Base-by-base conservation (phyloP, 2,329 filamentous ascomycete genomes). In the Penicillium thymicola region DNA sequence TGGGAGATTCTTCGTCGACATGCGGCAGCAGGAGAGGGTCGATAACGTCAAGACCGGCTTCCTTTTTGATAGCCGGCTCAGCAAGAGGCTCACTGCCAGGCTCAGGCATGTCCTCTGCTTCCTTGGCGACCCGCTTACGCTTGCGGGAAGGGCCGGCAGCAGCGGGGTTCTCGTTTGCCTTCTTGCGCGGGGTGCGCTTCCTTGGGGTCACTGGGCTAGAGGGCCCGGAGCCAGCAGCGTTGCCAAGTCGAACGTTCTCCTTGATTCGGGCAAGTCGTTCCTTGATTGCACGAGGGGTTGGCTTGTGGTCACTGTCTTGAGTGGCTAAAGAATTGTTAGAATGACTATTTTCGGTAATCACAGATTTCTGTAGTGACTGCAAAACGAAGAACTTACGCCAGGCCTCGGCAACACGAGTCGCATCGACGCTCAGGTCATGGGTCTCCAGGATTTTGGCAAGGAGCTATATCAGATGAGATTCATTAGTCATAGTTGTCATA, bases 1-100 rank as follows among this genome's bases (percentile, higher is more conserved):
- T 13, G 5, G 13, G 11, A 3, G 13, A 2, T 14, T 30, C 5
- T 1, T 8, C 13, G 8, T 40, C 1, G 7, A 6, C 3, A 2
- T 28, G 2, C 11, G n/a, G 6, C 5, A 21, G 34, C 2, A 49
- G 23, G 10, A 1, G 11, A n/a, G 36, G 13, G 2, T 40, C 25
- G 7, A 23, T 11, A 0, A 2, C 1, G 1, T 18, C 46, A 0
- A 16, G 23, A 3, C 11, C 16, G 2, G 3, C 7, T 10, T n/a
- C 37, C 6, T 7, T 13, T 9, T 42, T 13, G 27, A 23, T 23
- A 14, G 14, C 18, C 21, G 14, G 2, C 4, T 25, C 44, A 2
- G 18, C 21, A n/a, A 30, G 11, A 21, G 13, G 4, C 13, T 49
- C 11, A 1, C 5, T 18, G 11, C 16, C 3, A 27, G n/a, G 7